Base-by-base conservation (phyloP, 257 asterid genomes). In the Solanum bulbocastanum region DNA sequence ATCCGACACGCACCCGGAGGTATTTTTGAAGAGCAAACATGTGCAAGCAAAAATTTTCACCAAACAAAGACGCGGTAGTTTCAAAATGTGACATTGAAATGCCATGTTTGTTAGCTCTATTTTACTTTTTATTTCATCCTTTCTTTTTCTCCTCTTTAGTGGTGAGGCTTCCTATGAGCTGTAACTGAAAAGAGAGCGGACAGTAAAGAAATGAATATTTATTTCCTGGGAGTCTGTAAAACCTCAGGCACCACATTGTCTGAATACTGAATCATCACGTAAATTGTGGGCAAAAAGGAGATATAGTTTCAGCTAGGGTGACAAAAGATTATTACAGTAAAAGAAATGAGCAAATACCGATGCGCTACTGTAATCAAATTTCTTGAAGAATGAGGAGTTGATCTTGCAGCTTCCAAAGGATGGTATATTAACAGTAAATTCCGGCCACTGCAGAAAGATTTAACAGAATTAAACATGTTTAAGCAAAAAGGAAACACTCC, bases 341-440 rank as follows among this genome's bases (percentile, higher is more conserved):
- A 20, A 69, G 68, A 87, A 23, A 82, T 74, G 86, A 87, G 87
- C 27, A 89, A 78, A 89, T 95, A 97, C 99, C 98, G 22, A n/a
- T 84, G 99, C 98, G 52, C 96, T 91, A 90, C 95, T 92, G 93
- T 96, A 97, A 91, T 97, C 95, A 71, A 97, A 96, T 89, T 94
- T 96, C 87, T 88, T 95, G 98, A 97, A 97, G 93, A 97, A 97
- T 13, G 86, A 86, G 37, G 98, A 94, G 76, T 91, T 95, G 90
- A 97, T 94, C 84, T 90, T 93, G 93, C 92, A 93, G 93, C 87
- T 93, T 87, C 99, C 98, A 36, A 94, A 52, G 71, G 79, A 93
- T 12, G 98, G 96, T 86, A 97, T 83, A 88, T 91, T 91, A 60
- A 90, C 97, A 89, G 91, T 91, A 85, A 96, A 93, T 91, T 93